A percentile compares a stretch with the other conserved stretches of the same genome.
Conservation (phyloP, 2,329 filamentous ascomycete species). For the Colletotrichum australisinense region DNA sequence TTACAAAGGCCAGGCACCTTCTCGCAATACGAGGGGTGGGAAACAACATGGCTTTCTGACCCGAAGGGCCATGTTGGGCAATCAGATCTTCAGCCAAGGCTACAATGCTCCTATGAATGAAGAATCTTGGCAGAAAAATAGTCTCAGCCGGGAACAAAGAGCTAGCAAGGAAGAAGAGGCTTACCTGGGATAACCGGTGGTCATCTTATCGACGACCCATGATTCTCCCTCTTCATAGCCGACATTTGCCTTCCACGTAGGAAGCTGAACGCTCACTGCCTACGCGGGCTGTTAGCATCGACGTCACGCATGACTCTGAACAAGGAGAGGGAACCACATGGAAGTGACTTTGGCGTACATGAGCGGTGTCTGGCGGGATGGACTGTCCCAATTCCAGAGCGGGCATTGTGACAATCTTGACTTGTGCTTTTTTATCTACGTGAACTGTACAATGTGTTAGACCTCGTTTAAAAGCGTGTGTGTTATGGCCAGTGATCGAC, state of each 20-base stretch:
- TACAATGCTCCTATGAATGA: constrained; percentile 86
- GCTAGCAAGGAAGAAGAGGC: constrained; percentile 28
- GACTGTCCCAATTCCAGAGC: constrained; percentile 72
- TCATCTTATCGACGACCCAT: constrained; percentile 88
- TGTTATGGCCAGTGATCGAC: background rate
- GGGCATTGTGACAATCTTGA: constrained; percentile 51
- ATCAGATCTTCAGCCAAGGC: constrained; percentile 78
- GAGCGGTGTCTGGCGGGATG: constrained; percentile 81
- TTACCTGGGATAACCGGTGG: constrained; percentile 89
- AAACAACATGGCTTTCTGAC: constrained; percentile 83
- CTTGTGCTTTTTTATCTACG: background rate
- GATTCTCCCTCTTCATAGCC: constrained; percentile 93
- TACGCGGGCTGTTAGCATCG: constrained; percentile 47
- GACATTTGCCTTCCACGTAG: constrained; percentile 91
- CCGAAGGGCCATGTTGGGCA: constrained; percentile 68
- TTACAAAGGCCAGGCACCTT: constrained; percentile 81
- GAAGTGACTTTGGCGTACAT: constrained; percentile 66
- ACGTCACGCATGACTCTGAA: background rate
- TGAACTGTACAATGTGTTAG: background rate
- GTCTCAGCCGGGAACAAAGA: constrained; percentile 7
- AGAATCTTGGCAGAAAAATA: constrained; percentile 76
- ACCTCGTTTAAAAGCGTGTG: background rate
- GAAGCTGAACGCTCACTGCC: constrained; percentile 96
- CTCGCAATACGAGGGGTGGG: constrained; percentile 77
- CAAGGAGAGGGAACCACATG: background rate